These are phyloP conservation scores for Eucalyptus cloeziana DNA, from an alignment of 345 rosid species.

Conservation along the genomic window DNA sequence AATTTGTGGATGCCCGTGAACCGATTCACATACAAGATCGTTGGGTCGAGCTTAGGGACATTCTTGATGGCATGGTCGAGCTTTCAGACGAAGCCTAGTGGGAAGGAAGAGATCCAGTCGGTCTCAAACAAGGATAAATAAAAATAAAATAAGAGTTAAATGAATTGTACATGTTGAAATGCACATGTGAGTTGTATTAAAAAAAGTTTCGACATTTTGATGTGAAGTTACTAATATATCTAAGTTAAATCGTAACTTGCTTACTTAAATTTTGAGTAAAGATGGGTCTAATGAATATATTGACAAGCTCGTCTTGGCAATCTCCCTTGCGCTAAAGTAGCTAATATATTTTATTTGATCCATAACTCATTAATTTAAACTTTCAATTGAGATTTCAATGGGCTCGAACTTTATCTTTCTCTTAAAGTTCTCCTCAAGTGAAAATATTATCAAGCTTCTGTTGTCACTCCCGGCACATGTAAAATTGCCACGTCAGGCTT, in stretches of 20 bases:
- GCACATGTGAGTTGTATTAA: neutral
- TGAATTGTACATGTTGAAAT: too few relatives aligned
- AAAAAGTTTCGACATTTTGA: neutral
- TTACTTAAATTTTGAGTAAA: neutral
- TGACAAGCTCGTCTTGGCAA: neutral
- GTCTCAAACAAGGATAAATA: too few relatives aligned
- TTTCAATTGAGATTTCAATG: too few relatives aligned
- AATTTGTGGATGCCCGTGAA: neutral
- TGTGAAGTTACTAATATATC: neutral
- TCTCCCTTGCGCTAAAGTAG: neutral
- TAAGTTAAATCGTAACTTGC: neutral
- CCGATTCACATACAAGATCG: neutral
- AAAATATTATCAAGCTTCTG: neutral
- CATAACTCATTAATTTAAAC: too few relatives aligned
- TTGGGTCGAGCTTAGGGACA: neutral
- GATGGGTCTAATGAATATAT: too few relatives aligned
- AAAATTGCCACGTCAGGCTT: neutral
- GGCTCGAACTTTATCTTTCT: neutral
- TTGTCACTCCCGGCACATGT: neutral
- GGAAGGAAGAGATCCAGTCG: neutral
- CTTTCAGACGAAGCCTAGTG: neutral
- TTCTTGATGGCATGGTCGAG: neutral
- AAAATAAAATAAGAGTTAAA: too few relatives aligned
- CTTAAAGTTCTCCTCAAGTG: neutral
- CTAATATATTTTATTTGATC: too few relatives aligned